Base-by-base conservation (phyloP, 441 rosid species). In the Capsella rubella region DNA sequence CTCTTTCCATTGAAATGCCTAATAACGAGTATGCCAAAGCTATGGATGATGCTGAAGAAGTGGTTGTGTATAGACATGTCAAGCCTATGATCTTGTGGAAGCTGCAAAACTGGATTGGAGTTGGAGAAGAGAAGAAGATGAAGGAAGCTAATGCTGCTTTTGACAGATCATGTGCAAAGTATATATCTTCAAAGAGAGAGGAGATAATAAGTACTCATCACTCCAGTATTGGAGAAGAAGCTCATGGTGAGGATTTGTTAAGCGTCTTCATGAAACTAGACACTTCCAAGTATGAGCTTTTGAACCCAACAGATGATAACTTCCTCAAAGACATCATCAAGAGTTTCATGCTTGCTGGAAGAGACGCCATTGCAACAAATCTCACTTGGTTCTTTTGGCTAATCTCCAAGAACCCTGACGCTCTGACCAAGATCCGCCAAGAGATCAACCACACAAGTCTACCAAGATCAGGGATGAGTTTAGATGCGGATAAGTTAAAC, bases 341-440 rank as follows among this genome's bases (percentile, higher is more conserved):
- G 40, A 76, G 47, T 49, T 68, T 77, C 73, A 60, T 82, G 74
- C 45, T 82, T 14, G 79, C 87, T 0, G 87, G 87, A 18, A 57
- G 81, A 60, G 90, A 86, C 71, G 79, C 86, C 3, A 75, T 70
- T 1, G 75, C 83, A 54, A 66, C 85, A 16, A 78, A 81, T 58
- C 81, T 81, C 53, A 79, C 83, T 67, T 82, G 83, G 87, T 73
- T 84, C 76, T 69, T 72, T 25, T 84, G 82, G 74, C 71, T 76
- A 21, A 15, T 86, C 43, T 72, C 83, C 6, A 78, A 56, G 49
- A 79, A 86, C 64, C 84, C 84, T 5, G 13, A 67, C 13, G 83
- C 75, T 3, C 69, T 81, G 79, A 42, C 51, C 43, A 84, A 72
- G 67, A 81, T 86, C 66, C 77, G 80, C 13, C 67, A 76, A 64